Evolutionary conservation across 1,284 basidiomycete species (phyloP).

Genomic region (Melampsora americana): DNA sequence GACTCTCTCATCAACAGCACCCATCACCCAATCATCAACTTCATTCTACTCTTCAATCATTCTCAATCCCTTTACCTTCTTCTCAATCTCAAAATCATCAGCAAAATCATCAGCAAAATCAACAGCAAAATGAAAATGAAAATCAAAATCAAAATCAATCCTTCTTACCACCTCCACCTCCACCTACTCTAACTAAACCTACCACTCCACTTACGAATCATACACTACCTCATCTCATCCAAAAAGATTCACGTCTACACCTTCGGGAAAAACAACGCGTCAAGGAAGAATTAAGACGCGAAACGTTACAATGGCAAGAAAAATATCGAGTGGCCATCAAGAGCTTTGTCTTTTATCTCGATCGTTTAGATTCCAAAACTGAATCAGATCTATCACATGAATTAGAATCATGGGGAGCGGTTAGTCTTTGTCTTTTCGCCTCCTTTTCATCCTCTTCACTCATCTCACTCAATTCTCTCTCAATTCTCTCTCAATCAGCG

Average conservation of each 20-base stretch:
- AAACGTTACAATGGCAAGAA: conserved; percentile 62
- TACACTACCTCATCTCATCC: not conserved
- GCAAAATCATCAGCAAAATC: not conserved
- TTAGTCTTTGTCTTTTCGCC: conserved; percentile 58
- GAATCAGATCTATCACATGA: conserved; percentile 60
- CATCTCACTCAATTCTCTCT: conserved; percentile 30
- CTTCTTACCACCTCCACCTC: not conserved
- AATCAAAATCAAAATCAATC: conserved; percentile 17
- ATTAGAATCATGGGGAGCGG: conserved; percentile 70
- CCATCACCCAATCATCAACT: not conserved
- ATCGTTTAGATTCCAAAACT: conserved; percentile 62
- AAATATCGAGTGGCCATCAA: conserved; percentile 85
- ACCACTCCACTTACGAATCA: not conserved
- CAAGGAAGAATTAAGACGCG: conserved; percentile 33
- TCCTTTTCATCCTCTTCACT: conserved; percentile 9
- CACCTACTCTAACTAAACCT: not conserved
- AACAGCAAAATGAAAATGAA: too few species aligned
- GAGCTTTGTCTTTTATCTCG: conserved; percentile 78
- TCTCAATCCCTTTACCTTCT: conserved; percentile 4
- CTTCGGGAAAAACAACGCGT: conserved; percentile 15
- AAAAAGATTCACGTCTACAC: not conserved
- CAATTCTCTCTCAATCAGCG: conserved; percentile 57
- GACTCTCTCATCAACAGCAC: not conserved
- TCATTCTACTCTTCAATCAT: not conserved
- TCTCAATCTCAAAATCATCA: conserved; percentile 5